phyloP scores from a whole-genome alignment of 768 basidiomycete genomes.

The Mycena rebaudengoi region DNA sequence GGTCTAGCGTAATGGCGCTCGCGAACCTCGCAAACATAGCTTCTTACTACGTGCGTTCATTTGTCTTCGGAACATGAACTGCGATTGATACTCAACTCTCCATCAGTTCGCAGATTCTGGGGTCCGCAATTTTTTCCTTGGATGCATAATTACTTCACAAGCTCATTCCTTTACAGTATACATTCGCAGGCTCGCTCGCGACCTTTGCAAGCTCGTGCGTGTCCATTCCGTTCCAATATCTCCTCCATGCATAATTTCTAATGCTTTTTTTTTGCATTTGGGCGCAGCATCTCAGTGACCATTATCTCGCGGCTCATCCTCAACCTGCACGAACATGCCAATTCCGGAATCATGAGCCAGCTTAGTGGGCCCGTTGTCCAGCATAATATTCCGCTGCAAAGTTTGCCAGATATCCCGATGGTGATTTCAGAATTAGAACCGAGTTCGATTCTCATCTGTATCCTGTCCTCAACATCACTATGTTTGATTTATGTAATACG shows the following conservation, averaged over 20 bases:
- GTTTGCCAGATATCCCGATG: too few relatives aligned
- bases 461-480: too few relatives aligned
- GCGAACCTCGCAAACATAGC: conserved; percentile 42
- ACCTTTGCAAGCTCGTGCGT: background rate
- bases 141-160: background rate
- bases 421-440: too few relatives aligned
- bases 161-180: background rate
- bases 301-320: conserved; percentile 47
- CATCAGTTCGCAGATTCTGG: background rate
- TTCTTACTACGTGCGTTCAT: conserved; percentile 38
- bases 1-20: conserved; percentile 43
- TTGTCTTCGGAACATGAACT: background rate
- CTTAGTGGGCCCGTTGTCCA: too few relatives aligned
- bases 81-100: too few relatives aligned
- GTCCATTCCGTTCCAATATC: background rate
- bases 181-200: background rate
- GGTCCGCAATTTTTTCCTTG: background rate
- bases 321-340: conserved; percentile 41
- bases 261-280: background rate
- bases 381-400: too few relatives aligned
- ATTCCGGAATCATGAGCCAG: too few relatives aligned
- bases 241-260: background rate
- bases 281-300: conserved; percentile 33
- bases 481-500: too few relatives aligned
- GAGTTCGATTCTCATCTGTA: too few relatives aligned